phyloP scores from a whole-genome alignment of 108 stramenopile species.

The Discostella pseudostelligera region DNA sequence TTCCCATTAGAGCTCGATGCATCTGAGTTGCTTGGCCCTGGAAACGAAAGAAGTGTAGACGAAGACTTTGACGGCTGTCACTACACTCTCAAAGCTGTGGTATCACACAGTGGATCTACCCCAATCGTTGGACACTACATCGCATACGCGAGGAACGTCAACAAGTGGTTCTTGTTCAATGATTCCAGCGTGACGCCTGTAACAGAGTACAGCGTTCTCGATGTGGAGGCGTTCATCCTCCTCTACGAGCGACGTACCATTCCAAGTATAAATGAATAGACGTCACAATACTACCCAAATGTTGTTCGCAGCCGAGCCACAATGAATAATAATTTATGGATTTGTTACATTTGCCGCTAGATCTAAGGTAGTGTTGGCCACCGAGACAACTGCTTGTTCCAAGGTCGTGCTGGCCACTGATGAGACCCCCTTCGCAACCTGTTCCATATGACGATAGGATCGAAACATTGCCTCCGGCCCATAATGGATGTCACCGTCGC shows the following conservation, averaged over 20 bases:
- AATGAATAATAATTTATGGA: slow-evolving; percentile 11
- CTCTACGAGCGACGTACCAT: slow-evolving; percentile 41
- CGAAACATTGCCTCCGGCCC: slow-evolving; percentile 35
- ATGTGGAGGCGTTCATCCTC: slow-evolving; percentile 48
- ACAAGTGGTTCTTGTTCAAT: slow-evolving; percentile 48
- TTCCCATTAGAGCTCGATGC: slow-evolving; percentile 49
- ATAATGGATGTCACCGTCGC: slow-evolving; percentile 31
- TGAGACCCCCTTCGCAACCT: slow-evolving; percentile 13
- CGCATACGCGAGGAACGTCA: slow-evolving; percentile 18
- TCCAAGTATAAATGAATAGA: slow-evolving; percentile 16
- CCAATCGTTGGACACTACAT: slow-evolving; percentile 49
- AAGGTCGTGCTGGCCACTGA: slow-evolving; percentile 1
- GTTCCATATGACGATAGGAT: slow-evolving; percentile 41
- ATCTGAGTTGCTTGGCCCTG: slow-evolving; percentile 27
- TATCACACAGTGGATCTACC: slow-evolving; percentile 40
- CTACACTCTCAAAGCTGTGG: slow-evolving; percentile 31
- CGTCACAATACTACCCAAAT: neutral
- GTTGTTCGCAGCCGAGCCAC: neutral
- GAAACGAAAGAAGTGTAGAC: slow-evolving; percentile 23
- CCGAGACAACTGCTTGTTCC: neutral
- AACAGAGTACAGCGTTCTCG: slow-evolving; percentile 18
- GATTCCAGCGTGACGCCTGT: slow-evolving; percentile 38
- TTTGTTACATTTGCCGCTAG: neutral
- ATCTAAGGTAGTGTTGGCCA: neutral
- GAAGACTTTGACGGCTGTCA: slow-evolving; percentile 46